phyloP scores from a whole-genome alignment of 2,329 filamentous ascomycete genomes.

The Penicillium sp. region DNA sequence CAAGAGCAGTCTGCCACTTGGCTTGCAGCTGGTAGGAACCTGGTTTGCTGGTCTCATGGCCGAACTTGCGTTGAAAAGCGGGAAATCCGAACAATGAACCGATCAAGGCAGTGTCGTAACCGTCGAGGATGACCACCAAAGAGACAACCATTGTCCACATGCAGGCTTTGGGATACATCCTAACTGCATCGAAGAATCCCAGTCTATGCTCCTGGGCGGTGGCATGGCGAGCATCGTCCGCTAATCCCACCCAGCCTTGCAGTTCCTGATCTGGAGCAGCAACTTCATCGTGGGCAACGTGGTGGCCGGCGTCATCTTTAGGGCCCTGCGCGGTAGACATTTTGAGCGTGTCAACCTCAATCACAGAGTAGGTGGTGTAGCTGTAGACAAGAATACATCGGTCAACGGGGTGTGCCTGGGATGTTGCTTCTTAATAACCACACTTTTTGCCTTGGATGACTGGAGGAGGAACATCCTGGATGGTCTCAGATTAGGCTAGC shows the following conservation, averaged over 20 bases:
- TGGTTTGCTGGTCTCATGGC: neutral
- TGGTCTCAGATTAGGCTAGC: neutral
- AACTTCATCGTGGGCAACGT: neutral
- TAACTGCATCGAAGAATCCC: slow-evolving; percentile 4
- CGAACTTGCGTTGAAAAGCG: slow-evolving; percentile 8
- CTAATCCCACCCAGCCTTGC: slow-evolving; percentile 6
- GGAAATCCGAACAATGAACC: slow-evolving; percentile 3
- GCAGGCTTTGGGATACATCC: slow-evolving; percentile 12
- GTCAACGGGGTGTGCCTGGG: neutral
- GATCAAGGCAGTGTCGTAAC: slow-evolving; percentile 12
- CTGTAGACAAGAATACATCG: too few species aligned
- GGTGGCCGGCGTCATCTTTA: neutral
- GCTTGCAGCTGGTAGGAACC: slow-evolving; percentile 7
- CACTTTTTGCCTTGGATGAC: neutral
- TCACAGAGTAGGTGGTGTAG: too few species aligned
- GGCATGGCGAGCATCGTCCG: slow-evolving; percentile 10
- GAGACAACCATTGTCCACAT: slow-evolving; percentile 11
- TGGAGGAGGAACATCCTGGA: neutral
- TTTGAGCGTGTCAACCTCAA: neutral
- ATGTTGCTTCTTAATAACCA: neutral
- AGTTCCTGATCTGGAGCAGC: neutral
- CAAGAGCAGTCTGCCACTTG: slow-evolving; percentile 12
- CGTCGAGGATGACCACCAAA: slow-evolving; percentile 11
- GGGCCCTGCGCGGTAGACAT: neutral
- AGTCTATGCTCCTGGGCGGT: slow-evolving; percentile 11